These are phyloP conservation scores for Quambalaria eucalypti DNA, from an alignment of 1,284 basidiomycete species.

Conservation along the genomic window DNA sequence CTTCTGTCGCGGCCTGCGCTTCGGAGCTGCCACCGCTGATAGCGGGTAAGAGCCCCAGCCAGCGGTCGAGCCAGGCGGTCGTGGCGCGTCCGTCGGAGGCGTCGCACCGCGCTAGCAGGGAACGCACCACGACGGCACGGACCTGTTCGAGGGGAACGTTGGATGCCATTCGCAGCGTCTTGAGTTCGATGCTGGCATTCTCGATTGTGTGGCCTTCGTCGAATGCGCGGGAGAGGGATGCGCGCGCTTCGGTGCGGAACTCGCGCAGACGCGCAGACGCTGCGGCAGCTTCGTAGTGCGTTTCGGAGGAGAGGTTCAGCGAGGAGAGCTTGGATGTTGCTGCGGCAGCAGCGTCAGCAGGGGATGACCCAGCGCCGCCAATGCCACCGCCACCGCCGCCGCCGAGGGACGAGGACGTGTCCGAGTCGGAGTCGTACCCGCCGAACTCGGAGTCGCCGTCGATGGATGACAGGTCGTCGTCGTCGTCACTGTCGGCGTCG, in stretches of 20 bases:
- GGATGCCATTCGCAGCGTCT: conserved; percentile 85
- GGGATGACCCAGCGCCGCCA: too few relatives aligned
- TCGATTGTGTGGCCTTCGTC: conserved; percentile 81
- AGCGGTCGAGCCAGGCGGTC: conserved; percentile 42
- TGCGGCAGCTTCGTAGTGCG: conserved; percentile 30
- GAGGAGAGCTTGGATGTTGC: conserved; percentile 18
- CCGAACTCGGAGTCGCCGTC: conserved; percentile 20
- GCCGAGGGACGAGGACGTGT: neutral
- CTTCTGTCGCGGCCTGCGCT: conserved; percentile 42
- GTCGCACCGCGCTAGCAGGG: conserved; percentile 29
- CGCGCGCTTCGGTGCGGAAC: conserved; percentile 66
- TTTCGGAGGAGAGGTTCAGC: conserved; percentile 21
- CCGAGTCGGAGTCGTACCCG: conserved; percentile 17
- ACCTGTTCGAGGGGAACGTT: conserved; percentile 73
- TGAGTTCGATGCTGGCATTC: conserved; percentile 82
- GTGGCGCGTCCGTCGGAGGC: conserved; percentile 25
- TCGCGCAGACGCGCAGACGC: conserved; percentile 51
- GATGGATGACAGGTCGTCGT: conserved; percentile 26
- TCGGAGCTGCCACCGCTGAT: conserved; percentile 47
- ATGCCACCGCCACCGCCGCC: conserved; percentile 47
- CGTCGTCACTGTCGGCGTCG: conserved; percentile 2
- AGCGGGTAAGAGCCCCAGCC: conserved; percentile 46
- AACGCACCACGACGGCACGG: conserved; percentile 64
- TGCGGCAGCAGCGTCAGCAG: conserved; percentile 31
- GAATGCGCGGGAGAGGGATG: conserved; percentile 78